These are phyloP conservation scores for Populus trichocarpa DNA, from an alignment of 441 rosid species.

Conservation along the genomic window DNA sequence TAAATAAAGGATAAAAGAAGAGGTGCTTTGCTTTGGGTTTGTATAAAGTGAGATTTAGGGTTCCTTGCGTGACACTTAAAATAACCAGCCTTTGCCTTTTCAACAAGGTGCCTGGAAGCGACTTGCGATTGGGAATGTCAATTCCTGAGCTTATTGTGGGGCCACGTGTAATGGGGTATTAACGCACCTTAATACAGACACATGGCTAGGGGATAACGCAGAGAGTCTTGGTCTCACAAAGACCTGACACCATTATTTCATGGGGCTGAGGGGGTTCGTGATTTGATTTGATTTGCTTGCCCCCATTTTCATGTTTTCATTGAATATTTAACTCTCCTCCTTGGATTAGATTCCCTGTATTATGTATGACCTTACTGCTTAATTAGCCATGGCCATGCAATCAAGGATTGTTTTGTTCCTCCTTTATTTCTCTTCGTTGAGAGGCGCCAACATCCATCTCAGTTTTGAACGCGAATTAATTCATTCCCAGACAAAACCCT, in stretches of 20 bases:
- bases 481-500: too few relatives aligned
- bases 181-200: constrained; percentile 30
- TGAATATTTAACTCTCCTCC: neutral
- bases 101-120: constrained; percentile 16
- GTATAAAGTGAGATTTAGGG: neutral
- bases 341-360: neutral
- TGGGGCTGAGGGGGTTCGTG: constrained; percentile 21
- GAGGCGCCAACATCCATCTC: too few relatives aligned
- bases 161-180: constrained; percentile 17
- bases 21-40: neutral
- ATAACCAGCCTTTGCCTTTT: constrained; percentile 1
- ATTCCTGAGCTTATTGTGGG: constrained; percentile 20
- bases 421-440: too few relatives aligned
- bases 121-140: constrained; percentile 36
- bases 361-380: too few relatives aligned
- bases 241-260: constrained; percentile 43
- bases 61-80: constrained; percentile 4
- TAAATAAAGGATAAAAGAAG: neutral
- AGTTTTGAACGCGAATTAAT: too few relatives aligned
- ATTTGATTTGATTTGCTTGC: constrained; percentile 25
- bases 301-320: constrained; percentile 1
- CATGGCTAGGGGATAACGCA: constrained; percentile 29
- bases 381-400: too few relatives aligned
- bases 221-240: constrained; percentile 41
- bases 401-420: too few relatives aligned